Evolutionary conservation across 140 eudicot species (phyloP).

Genomic region (Oenanthe javanica): DNA sequence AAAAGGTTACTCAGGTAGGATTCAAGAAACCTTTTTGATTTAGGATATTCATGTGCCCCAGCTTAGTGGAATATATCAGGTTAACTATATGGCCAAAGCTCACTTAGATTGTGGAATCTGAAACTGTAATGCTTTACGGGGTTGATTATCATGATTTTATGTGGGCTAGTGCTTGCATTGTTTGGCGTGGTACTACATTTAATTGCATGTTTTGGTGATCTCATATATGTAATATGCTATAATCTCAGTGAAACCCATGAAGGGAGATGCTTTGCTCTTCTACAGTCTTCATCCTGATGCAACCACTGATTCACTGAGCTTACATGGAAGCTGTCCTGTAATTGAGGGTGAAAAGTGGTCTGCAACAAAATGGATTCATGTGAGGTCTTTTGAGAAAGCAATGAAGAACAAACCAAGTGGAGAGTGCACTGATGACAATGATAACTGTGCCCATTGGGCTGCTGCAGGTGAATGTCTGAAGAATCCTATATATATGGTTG

Average conservation of each 20-base stretch:
- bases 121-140: not conserved
- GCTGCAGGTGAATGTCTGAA: slow-evolving; percentile 65
- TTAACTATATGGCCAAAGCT: not conserved
- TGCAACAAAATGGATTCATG: slow-evolving; percentile 87
- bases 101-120: not conserved
- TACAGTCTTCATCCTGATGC: slow-evolving; percentile 90
- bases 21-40: not conserved
- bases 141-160: not conserved
- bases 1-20: slow-evolving; percentile 78
- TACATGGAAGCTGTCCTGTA: slow-evolving; percentile 92
- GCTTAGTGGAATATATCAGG: not conserved
- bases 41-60: not conserved
- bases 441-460: slow-evolving; percentile 55
- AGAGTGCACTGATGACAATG: slow-evolving; percentile 50
- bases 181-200: too few species aligned
- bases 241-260: slow-evolving; percentile 68
- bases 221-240: not conserved
- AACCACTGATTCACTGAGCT: slow-evolving; percentile 63
- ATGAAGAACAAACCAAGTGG: slow-evolving; percentile 13
- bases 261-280: slow-evolving; percentile 85
- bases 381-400: slow-evolving; percentile 47
- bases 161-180: not conserved
- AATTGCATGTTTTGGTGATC: not conserved
- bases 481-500: slow-evolving; percentile 64
- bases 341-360: slow-evolving; percentile 98